Percentiles rank a stretch among this genome's conserved stretches.
These are phyloP conservation scores for Malassezia sp. DNA, from an alignment of 1,284 basidiomycete species.

Conservation along the genomic window DNA sequence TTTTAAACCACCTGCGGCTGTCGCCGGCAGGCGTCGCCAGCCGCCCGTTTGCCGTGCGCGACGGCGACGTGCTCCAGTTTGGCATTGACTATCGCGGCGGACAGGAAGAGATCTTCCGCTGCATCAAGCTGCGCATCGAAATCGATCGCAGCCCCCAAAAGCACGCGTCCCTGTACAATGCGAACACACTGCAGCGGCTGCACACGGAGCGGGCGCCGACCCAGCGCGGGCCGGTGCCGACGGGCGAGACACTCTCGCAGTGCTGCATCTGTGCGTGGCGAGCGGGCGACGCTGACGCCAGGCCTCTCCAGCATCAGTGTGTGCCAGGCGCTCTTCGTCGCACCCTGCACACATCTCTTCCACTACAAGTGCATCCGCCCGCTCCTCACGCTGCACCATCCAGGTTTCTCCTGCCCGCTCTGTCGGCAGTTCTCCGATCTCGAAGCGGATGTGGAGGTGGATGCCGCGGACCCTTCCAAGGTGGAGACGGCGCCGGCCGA, in stretches of 20 bases:
- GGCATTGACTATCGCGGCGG: conserved; percentile 98
- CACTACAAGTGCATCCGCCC: conserved; percentile 98
- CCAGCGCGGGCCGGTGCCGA: conserved; percentile 2
- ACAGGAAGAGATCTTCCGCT: conserved; percentile 92
- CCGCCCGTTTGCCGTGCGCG: conserved; percentile 67
- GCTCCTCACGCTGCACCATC: conserved; percentile 69
- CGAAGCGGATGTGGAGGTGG: conserved; percentile 78
- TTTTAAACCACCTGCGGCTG: conserved; percentile 85
- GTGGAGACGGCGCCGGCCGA: too few species aligned
- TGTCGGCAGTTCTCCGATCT: conserved; percentile 75
- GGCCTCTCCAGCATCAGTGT: conserved; percentile 87
- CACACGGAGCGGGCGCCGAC: conserved; percentile 53
- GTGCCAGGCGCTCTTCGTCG: conserved; percentile 90
- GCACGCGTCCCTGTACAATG: conserved; percentile 81
- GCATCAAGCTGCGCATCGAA: conserved; percentile 91
- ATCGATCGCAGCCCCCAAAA: conserved; percentile 70
- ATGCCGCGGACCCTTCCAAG: conserved; percentile 23
- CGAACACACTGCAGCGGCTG: conserved; percentile 68
- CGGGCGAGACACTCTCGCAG: conserved; percentile 32
- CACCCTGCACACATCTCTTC: conserved; percentile 73
- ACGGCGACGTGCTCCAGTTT: conserved; percentile 87
- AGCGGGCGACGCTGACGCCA: too few species aligned
- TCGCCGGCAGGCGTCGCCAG: conserved; percentile 67
- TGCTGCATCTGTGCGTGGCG: conserved; percentile 47
- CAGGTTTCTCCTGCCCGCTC: conserved; percentile 87